A percentile compares a stretch with the other conserved stretches of the same genome.
Evolutionary conservation across 257 asterid species (phyloP).

Genomic region (Coffea eugenioides): DNA sequence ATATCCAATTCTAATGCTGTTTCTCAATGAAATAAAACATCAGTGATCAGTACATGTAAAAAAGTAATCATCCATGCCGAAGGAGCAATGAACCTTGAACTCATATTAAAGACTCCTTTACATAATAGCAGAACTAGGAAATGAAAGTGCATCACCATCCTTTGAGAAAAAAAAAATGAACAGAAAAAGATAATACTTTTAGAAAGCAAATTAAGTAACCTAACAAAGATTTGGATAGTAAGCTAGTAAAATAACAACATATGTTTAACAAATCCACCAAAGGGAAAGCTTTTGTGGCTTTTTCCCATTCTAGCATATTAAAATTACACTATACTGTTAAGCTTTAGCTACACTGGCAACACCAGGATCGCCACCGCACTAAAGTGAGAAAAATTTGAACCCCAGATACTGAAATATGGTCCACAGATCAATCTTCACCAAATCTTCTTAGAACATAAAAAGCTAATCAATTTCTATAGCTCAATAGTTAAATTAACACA

Average conservation of each 20-base stretch:
- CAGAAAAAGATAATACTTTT: neutral
- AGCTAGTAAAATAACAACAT: neutral
- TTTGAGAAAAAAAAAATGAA: too few relatives aligned
- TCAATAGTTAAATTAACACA: neutral
- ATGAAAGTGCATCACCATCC: neutral
- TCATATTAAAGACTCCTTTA: neutral
- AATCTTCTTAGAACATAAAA: neutral
- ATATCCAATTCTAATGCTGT: neutral
- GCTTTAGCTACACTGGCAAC: neutral
- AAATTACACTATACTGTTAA: neutral
- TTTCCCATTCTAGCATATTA: neutral
- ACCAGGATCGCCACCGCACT: neutral
- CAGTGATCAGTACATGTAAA: neutral
- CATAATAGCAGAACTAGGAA: conserved; percentile 3
- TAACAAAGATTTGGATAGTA: neutral
- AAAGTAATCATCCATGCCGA: neutral
- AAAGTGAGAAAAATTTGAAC: conserved; percentile 3
- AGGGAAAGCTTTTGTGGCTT: neutral
- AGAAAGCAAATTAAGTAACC: neutral
- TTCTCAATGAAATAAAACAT: neutral
- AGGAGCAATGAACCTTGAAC: neutral
- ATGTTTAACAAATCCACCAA: neutral
- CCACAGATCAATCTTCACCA: conserved; percentile 16
- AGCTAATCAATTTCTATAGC: neutral
- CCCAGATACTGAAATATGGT: conserved; percentile 1